Base-by-base conservation (phyloP, 1,139 yeast species). In the Scheffersomyces lignicola region DNA sequence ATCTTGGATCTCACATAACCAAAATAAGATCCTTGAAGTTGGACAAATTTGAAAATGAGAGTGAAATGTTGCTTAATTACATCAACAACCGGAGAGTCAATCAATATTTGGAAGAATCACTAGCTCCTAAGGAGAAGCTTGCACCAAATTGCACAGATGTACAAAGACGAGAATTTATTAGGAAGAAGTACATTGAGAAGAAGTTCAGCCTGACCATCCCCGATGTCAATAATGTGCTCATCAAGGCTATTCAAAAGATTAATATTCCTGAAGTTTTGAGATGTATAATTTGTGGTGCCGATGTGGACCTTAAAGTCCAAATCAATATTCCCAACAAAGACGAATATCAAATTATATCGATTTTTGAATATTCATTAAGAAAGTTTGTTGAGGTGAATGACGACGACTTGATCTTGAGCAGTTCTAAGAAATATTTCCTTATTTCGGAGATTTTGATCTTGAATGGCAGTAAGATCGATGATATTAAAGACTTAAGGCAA, bases 371-470 rank as follows among this genome's bases (percentile, higher is more conserved):
- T 47, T 75, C 88, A 0, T 55, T 83, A 28, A 57, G 77, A 11
- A 80, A 81, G 42, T 69, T 66, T 34, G 56, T 52, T 45, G 74
- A 44, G 45, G 53, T 59, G 36, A 52, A 54, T 6, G 56, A 47
- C 4, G 45, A 39, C 5, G 45, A 43, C 14, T 32, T 17, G 9
- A 15, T 24, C 2, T 32, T 34, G 2, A 37, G 40, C 10, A 43
- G 35, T 8, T 25, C 45, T 2, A 40, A 41, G 27, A 56, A 58
- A 33, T 72, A 37, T 18, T 89, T 83, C 58, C 81, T 83, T n/a
- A 62, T 85, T 15, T 79, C 95, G 0, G 96, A 89, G 51, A 64
- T 87, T 24, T 62, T 90, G 10, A 49, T 83, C 3, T 68, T 84
- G 42, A 85, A 86, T 54, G 94, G 95, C 10, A 71, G 68, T 46